Evolutionary conservation across 2,329 filamentous ascomycete genomes (phyloP), one percentile per base, ranked within the genome.

Genomic region (Cytospora mali): DNA sequence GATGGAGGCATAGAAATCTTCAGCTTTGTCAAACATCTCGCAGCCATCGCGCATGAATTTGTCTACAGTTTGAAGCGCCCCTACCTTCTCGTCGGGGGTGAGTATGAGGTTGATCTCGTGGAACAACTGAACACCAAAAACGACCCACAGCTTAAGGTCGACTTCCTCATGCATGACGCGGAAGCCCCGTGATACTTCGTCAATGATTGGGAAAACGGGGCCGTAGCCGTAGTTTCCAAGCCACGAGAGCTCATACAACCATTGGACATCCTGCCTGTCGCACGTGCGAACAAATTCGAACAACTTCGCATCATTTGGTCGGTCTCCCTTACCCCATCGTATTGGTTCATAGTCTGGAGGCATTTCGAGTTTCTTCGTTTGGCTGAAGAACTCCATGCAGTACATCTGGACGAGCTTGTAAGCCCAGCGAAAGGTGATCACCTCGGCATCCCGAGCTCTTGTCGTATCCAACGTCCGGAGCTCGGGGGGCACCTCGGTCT

Each of bases 141-240:
- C 27, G 11, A 48, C 56, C 56, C 56, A 59, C 9, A 59, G 56
- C 33, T 59, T 59, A 33, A 59, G 51, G 13, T 59, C 56, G 25
- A 53, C 33, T 11, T 59, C 56, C 31, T 59, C 56, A 4, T 53
- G 49, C 56, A 59, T 53, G 49, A 52, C 29, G 25, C 56, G 33
- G 27, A 59, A 59, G n/a, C 56, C 42, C 1, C 56, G 56, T 18
- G 56, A 59, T 4, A 53, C 56, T 16, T 59, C 49, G 33, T 59
- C 56, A 5, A 53, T 3, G n/a, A 39, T 33, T 7, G 49, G 31
- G 35, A 59, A 59, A 7, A 59, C 25, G 21, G 56, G 56, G 3
- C 56, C 56, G n/a, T 29, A 21, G 0, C 48, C 56, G 25, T 59
- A 59, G 25, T 59, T 59, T 1, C 48, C 56, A 33, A 59, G 23